Evolutionary conservation across 108 stramenopile species (phyloP).

Genomic region (Nannochloropsis salina): DNA sequence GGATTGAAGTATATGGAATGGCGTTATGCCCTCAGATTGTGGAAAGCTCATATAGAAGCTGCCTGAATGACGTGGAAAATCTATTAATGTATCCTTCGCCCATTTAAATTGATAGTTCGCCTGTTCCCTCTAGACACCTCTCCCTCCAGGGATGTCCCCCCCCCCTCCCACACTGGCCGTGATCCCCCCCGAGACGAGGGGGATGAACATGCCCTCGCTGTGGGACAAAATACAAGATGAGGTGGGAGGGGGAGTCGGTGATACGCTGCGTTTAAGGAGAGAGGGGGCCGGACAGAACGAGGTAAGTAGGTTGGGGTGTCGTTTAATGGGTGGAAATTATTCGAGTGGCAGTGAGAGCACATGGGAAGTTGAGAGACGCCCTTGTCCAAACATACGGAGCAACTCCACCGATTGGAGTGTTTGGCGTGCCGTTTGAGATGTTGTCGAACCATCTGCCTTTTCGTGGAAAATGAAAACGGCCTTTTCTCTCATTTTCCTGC

Average conservation of each 20-base stretch:
- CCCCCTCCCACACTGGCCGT: neutral
- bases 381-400: no score
- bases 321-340: no score
- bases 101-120: neutral
- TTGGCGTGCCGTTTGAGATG: no score
- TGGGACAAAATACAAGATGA: neutral
- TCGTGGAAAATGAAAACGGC: neutral
- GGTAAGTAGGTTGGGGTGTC: neutral
- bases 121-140: neutral
- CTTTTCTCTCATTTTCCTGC: neutral
- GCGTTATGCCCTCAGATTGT: no score
- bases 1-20: no score
- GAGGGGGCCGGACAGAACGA: neutral
- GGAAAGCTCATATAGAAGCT: no score
- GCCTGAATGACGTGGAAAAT: no score
- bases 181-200: neutral
- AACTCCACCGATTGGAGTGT: no score
- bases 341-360: no score
- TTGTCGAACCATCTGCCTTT: no score
- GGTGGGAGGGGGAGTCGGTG: neutral
- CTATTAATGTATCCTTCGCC: no score
- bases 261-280: neutral
- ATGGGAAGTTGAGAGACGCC: no score
- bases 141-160: neutral
- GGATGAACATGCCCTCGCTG: neutral